Conservation (phyloP, 2,329 filamentous ascomycete species). For the Stagonosporopsis tanaceti region DNA sequence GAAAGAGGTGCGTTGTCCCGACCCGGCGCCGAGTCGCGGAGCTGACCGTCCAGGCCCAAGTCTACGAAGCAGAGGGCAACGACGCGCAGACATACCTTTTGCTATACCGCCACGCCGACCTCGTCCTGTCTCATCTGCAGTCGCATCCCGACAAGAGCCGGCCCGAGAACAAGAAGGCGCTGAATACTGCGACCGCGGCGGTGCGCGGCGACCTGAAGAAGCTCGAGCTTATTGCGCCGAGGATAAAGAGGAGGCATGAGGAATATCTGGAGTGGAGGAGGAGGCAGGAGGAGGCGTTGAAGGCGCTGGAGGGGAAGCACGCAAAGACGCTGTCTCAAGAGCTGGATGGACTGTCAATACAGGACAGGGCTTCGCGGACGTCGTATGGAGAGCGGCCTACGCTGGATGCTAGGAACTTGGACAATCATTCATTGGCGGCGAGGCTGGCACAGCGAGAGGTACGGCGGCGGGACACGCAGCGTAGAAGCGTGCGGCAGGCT, state of each 20-base stretch:
- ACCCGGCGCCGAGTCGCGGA: background rate
- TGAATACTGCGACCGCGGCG: conserved; percentile 66
- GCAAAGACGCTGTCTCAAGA: conserved; percentile 28
- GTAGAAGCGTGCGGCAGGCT: conserved; percentile 30
- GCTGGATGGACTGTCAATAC: conserved; percentile 26
- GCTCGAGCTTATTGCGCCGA: conserved; percentile 80
- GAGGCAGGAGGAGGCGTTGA: conserved; percentile 36
- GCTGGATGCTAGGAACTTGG: conserved; percentile 14
- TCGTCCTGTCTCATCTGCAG: conserved; percentile 79
- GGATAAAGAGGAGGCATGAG: conserved; percentile 74
- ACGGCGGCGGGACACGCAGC: conserved; percentile 36
- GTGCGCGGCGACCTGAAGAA: conserved; percentile 71
- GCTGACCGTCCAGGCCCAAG: conserved; percentile 69
- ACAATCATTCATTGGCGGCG: conserved; percentile 36
- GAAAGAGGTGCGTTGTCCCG: conserved; percentile 72
- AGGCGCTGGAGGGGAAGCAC: conserved; percentile 35
- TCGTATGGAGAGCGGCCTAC: conserved; percentile 29
- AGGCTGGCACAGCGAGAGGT: conserved; percentile 37
- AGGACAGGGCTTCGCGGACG: conserved; percentile 24
- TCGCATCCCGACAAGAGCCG: conserved; percentile 78
- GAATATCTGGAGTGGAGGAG: conserved; percentile 48
- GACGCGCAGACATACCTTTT: conserved; percentile 88
- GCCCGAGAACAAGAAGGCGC: conserved; percentile 63
- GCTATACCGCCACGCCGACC: conserved; percentile 84
- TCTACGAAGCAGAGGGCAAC: conserved; percentile 86